Conservation (phyloP, 2,329 filamentous ascomycete genomes). For the Cryphonectria radicalis region DNA sequence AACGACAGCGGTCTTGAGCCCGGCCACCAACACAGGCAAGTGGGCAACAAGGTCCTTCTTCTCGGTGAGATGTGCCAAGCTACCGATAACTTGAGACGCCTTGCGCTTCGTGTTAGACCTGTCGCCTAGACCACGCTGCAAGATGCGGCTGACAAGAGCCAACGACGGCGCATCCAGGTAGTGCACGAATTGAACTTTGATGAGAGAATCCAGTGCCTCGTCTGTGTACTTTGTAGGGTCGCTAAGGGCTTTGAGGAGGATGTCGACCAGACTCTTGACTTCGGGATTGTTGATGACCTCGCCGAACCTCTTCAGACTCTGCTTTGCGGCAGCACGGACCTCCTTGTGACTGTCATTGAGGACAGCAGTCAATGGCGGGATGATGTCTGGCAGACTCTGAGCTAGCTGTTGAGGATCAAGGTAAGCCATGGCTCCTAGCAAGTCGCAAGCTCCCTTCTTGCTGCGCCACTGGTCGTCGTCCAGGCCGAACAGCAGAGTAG, state of each 20-base stretch:
- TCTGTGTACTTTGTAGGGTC: constrained; percentile 98
- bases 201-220: constrained; percentile 87
- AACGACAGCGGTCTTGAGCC: constrained; percentile 84
- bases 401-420: constrained; percentile 94
- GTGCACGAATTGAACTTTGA: constrained; percentile 98
- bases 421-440: constrained; percentile 97
- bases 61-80: constrained; percentile 94
- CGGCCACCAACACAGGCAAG: constrained; percentile 88
- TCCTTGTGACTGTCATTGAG: constrained; percentile 99
- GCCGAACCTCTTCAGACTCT: constrained; percentile 95
- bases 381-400: constrained; percentile 91
- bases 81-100: constrained; percentile 96
- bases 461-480: constrained; percentile 97
- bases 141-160: constrained; percentile 90
- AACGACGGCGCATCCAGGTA: constrained; percentile 97
- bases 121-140: constrained; percentile 89
- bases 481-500: constrained; percentile 86
- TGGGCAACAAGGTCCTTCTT: constrained; percentile 91
- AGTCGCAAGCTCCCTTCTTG: constrained; percentile 96
- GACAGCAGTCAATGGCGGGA: constrained; percentile 90
- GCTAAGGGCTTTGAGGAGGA: constrained; percentile 93
- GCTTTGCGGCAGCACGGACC: constrained; percentile 87
- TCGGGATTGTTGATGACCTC: constrained; percentile 99
- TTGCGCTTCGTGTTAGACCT: constrained; percentile 95
- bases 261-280: constrained; percentile 88